Evolutionary conservation across 2,329 filamentous ascomycete genomes (phyloP).

Genomic region (Nannizziopsis barbatae): DNA sequence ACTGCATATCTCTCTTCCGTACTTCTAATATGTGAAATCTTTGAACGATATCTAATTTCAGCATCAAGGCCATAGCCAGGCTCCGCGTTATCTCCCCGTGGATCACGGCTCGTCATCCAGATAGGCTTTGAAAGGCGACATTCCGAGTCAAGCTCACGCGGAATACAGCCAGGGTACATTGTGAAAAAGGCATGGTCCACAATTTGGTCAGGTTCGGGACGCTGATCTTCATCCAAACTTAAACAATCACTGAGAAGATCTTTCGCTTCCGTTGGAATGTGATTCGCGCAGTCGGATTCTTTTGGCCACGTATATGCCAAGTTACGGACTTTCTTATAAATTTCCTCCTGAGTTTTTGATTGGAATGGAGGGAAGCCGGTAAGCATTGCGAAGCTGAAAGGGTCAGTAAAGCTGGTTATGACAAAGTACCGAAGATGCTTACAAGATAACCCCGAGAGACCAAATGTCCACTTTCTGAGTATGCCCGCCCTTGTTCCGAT

Average conservation of each 20-base stretch:
- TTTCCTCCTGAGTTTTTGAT: constrained; percentile 50
- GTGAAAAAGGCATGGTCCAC: constrained; percentile 42
- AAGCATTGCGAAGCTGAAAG: constrained; percentile 75
- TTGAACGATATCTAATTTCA: constrained; percentile 29
- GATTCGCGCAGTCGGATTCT: constrained; percentile 33
- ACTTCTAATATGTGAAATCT: constrained; percentile 29
- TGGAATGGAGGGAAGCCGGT: constrained; percentile 95
- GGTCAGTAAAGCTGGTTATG: constrained; percentile 15
- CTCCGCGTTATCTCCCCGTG: constrained; percentile 37
- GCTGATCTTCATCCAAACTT: constrained; percentile 38
- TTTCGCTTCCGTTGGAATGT: constrained; percentile 41
- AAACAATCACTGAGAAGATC: constrained; percentile 38
- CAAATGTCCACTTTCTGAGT: constrained; percentile 98
- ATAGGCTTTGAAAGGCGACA: constrained; percentile 31
- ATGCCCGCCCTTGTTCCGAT: constrained; percentile 87
- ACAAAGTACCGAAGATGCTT: constrained; percentile 19
- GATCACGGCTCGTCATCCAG: constrained; percentile 36
- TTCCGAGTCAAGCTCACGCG: constrained; percentile 31
- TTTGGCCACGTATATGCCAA: constrained; percentile 42
- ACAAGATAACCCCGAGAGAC: constrained; percentile 96
- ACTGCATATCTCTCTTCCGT: constrained; percentile 29
- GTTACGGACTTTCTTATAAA: constrained; percentile 40
- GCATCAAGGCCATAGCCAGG: constrained; percentile 36
- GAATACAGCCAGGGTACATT: constrained; percentile 40
- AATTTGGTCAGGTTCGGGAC: constrained; percentile 40